Evolutionary conservation across 768 basidiomycete genomes (phyloP), one percentile per base, ranked within the genome.

Genomic region (Pleurotus giganteus): DNA sequence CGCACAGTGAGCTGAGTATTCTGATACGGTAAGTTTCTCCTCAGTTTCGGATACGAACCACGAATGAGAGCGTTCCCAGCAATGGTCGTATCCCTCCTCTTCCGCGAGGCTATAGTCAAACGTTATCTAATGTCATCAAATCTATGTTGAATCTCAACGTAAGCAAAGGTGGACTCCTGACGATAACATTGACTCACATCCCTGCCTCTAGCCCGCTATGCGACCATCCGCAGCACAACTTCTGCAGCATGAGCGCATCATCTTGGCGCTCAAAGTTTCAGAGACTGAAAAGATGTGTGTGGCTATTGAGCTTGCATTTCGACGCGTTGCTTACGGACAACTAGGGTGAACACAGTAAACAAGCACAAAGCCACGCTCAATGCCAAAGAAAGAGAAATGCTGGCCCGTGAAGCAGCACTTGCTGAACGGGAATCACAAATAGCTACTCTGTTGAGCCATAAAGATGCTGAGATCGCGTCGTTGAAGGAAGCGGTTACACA

Each of bases 81-180:
- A 92, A 89, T 58, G 93, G 91, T 12, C 85, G 91, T n/a, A 91
- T 96, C 68, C 94, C 94, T 6, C 92, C 92, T 2, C 71, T 97
- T 43, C 94, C 94, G 0, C 79, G 85, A 59, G 85, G 88, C 5
- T 96, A 95, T 66, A 90, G 89, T 15, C 84, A 85, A 55, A 74
- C 83, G 1, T 70, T 94, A 13, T 76, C 80, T 4, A 75, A 75
- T n/a, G 80, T 89, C 55, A 93, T 95, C 63, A 92, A 88, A 65
- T 80, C 88, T 0, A 94, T 96, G 93, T 69, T 94, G 13, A 91
- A 85, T 66, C 74, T 92, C 12, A 92, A 92, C 62, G 92, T 93
- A 63, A 8, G 68, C 61, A 15, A 21, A 27, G n/a, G n/a, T n/a
- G 5, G 37, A n/a, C 26, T 27, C 49, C 3, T 19, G 13, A 43